Evolutionary conservation across 805 yeast genomes (phyloP), one percentile per base, ranked within the genome.

Genomic region (Wickerhamomyces chaumierensis): DNA sequence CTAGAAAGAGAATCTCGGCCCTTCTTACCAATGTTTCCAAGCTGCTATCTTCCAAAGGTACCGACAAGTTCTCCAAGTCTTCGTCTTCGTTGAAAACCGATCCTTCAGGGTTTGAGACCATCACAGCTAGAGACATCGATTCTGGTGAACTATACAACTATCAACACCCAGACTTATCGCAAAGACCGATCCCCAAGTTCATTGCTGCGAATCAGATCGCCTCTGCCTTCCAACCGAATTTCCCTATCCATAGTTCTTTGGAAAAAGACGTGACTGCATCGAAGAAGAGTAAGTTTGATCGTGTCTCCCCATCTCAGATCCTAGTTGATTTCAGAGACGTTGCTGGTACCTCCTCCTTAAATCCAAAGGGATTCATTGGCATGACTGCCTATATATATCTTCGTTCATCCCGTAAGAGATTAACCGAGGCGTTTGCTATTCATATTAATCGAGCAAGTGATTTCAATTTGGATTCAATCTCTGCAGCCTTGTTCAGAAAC

Each of bases 351-450:
- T 68, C 81, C 0, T 63, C 64, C 19, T 62, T 73, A 46, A 68
- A 71, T 41, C 87, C 87, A 18, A 71, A 73, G 38, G 84, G 82
- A 2, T 78, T 75, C 47, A 70, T 70, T 7, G 85, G 86, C 17
- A 71, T 81, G 71, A 75, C 75, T 36, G 88, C 87, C 3, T 76
- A 78, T 48, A 64, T 85, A 60, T 80, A 78, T 54, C 60, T 86
- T 48, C 64, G 94, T 53, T 79, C 76, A 43, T 65, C 72, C 21
- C 69, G 69, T 38, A 72, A 66, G 51, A 65, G 82, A 47, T 62
- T 86, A 39, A 80, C 95, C 0, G 95, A 86, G 59, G 81, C 94
- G 0, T 84, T 81, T 60, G 75, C 81, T 5, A 75, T 84, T 35
- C 72, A 73, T 43, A 73, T 86, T 34, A 64, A 68, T 37, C 65